These are phyloP conservation scores for Mrakia gelida DNA, from an alignment of 768 basidiomycete species.

Conservation along the genomic window DNA sequence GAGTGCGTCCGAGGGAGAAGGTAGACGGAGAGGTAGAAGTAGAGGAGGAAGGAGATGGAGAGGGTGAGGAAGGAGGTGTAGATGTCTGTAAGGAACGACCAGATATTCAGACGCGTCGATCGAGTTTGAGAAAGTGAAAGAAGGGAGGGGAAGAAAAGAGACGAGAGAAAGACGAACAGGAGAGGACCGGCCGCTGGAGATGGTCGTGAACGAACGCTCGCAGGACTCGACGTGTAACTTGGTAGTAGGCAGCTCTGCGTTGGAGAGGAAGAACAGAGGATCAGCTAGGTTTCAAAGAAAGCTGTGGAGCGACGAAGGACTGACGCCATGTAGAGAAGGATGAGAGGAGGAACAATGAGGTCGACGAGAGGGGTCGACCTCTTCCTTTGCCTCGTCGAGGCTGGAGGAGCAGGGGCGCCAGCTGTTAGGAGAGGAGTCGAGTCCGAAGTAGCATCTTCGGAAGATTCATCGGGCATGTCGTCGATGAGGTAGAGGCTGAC, in stretches of 20 bases:
- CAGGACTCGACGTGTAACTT: not conserved
- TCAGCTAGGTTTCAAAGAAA: not conserved
- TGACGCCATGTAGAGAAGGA: conserved; percentile 8
- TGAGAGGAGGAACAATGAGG: conserved; percentile 1
- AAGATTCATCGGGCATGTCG: not conserved
- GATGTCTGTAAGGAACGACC: no score
- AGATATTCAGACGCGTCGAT: not conserved
- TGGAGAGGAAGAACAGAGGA: not conserved
- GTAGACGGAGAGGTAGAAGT: conserved; percentile 16
- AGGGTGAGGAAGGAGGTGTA: not conserved
- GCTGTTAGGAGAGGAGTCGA: not conserved
- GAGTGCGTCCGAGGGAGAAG: conserved; percentile 16
- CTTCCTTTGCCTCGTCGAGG: conserved; percentile 19
- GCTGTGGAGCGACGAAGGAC: not conserved
- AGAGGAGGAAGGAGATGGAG: not conserved
- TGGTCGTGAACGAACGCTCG: not conserved
- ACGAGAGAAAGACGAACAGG: not conserved
- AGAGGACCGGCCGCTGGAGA: not conserved
- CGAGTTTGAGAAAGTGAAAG: not conserved
- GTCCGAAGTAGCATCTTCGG: no score
- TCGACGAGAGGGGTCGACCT: not conserved
- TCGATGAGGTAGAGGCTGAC: not conserved
- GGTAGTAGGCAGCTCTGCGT: not conserved
- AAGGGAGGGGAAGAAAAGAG: not conserved
- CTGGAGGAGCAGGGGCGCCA: not conserved